Percentiles rank a stretch among this genome's conserved stretches.
phyloP scores from a whole-genome alignment of 305 asterid genomes.

The Lippia alba region DNA sequence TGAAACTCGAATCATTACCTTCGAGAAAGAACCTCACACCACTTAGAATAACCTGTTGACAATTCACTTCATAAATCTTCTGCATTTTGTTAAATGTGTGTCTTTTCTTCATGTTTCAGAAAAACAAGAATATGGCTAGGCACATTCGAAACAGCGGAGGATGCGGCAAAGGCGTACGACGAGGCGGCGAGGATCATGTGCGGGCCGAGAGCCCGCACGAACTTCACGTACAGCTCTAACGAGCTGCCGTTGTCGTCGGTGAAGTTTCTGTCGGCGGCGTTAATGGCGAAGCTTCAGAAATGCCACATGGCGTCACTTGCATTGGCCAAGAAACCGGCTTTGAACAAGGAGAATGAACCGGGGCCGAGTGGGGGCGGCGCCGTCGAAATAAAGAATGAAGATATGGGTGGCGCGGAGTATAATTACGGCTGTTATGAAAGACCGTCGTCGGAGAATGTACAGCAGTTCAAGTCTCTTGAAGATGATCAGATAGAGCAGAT shows the following conservation, averaged over 20 bases:
- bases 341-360: slow-evolving; percentile 12
- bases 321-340: slow-evolving; percentile 44
- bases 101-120: slow-evolving; percentile 40
- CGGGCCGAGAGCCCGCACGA: slow-evolving; percentile 79
- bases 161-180: slow-evolving; percentile 90
- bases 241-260: slow-evolving; percentile 50
- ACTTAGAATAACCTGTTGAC: too few relatives aligned
- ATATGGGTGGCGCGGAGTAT: slow-evolving; percentile 8
- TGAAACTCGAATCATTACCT: too few relatives aligned
- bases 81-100: background rate
- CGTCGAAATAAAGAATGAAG: slow-evolving; percentile 20
- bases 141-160: slow-evolving; percentile 90
- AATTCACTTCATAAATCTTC: background rate
- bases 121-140: slow-evolving; percentile 96
- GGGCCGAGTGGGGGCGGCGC: background rate
- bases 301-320: slow-evolving; percentile 67
- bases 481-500: slow-evolving; percentile 79
- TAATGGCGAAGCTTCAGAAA: slow-evolving; percentile 75
- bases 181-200: slow-evolving; percentile 93
- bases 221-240: slow-evolving; percentile 53
- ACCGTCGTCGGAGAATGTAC: slow-evolving; percentile 33
- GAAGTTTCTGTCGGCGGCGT: slow-evolving; percentile 60
- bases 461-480: slow-evolving; percentile 49
- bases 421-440: slow-evolving; percentile 21
- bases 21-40: too few relatives aligned